phyloP scores from a whole-genome alignment of 2,329 filamentous ascomycete genomes.

The Talaromyces sp. region DNA sequence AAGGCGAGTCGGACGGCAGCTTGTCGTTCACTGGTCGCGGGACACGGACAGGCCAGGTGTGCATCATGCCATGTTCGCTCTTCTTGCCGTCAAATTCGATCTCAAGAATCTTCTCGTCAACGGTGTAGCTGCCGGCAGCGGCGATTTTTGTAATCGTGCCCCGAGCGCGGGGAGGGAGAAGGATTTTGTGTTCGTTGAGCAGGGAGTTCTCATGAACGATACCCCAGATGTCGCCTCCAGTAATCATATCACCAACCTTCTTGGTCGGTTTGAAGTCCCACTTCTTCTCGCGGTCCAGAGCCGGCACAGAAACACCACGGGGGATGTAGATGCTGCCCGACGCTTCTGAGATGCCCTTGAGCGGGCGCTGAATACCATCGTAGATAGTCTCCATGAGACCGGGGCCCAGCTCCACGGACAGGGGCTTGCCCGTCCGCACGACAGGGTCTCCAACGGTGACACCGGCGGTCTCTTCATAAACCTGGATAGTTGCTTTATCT shows the following conservation, averaged over 20 bases:
- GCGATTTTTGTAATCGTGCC: constrained; percentile 91
- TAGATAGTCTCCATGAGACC: constrained; percentile 99
- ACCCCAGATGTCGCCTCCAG: constrained; percentile 94
- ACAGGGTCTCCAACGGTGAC: constrained; percentile 96
- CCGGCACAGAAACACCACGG: constrained; percentile 81
- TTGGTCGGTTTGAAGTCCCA: constrained; percentile 88
- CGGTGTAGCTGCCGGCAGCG: constrained; percentile 85
- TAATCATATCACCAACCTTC: constrained; percentile 96
- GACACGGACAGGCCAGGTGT: constrained; percentile 95
- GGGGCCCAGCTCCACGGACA: constrained; percentile 95
- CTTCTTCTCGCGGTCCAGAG: constrained; percentile 84
- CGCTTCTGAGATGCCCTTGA: constrained; percentile 73
- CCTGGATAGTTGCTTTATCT: constrained; percentile 95
- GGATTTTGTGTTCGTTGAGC: constrained; percentile 85
- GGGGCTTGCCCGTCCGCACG: constrained; percentile 81
- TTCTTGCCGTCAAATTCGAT: constrained; percentile 97
- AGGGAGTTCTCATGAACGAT: constrained; percentile 95
- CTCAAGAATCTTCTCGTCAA: constrained; percentile 89
- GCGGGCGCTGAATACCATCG: constrained; percentile 95
- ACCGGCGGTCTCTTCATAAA: constrained; percentile 98
- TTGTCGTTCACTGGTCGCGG: constrained; percentile 90
- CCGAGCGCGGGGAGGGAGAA: constrained; percentile 82
- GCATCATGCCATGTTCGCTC: constrained; percentile 96
- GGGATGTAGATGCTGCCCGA: constrained; percentile 95
- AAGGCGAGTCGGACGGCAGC: constrained; percentile 80